Evolutionary conservation across 192 early-diverging fungal species (phyloP), one percentile per base, ranked within the genome.

Genomic region (Powellomyces hirtus): DNA sequence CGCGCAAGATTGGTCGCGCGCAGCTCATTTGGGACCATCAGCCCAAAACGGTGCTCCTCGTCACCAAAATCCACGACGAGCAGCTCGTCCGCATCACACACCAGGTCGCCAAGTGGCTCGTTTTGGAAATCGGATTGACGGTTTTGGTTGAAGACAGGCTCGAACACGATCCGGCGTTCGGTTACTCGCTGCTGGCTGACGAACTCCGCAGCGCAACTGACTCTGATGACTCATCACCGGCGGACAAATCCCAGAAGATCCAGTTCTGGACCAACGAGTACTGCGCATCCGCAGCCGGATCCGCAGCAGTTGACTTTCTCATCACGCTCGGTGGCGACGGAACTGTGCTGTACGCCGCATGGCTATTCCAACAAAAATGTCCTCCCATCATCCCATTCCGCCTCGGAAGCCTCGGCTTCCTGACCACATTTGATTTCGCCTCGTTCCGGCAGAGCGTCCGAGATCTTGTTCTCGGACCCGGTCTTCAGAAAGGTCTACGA

Each of bases 251-350:
- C 24, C 27, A 34, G 27, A 33, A 27, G 53, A 56, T 56, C 16
- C 29, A 36, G 8, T 77, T 73, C 36, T 76, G 74, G 73, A 45
- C 52, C 60, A 24, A 33, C 22, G 53, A 26, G 24, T 73, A 62
- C 46, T 64, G 74, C 35, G 37, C 62, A 18, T 51, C 42, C 14
- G 30, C 72, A 4, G 24, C 37, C n/a, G 20, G 18, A 20, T 57
- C 66, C 5, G 53, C 75, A 16, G 20, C 42, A 4, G 57, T 83
- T 30, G 96, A 98, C 74, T 91, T 98, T 79, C 85, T 95, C 44
- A 85, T 97, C 57, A 97, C 94, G 72, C 88, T 98, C 64, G 95
- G 95, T 38, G 97, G 95, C 38, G 95, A 98, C 81, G 95, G 95
- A 35, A 98, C 95, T 1, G 95, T 98, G 0, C 82, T 98, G 36